Evolutionary conservation across 1,139 yeast species (phyloP), one percentile per base, ranked within the genome.

Genomic region (Arxiozyma slooffiae): DNA sequence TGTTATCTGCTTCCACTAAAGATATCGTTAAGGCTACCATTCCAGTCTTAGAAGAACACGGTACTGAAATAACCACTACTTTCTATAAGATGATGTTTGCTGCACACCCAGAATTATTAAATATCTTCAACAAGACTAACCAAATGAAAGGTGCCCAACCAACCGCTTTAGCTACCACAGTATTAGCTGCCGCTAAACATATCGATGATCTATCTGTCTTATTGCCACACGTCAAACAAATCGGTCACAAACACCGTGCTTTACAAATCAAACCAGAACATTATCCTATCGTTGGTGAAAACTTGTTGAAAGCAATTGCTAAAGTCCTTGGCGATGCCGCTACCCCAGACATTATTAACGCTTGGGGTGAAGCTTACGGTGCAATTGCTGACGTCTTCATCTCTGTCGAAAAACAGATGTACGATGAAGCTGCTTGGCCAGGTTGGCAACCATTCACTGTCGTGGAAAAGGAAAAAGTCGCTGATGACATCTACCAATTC

Each of bases 311-410:
- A 30, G 79, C 87, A 20, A 75, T 83, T 68, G 64, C 68, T 48
- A 75, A 75, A 52, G 73, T 80, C 46, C 68, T 82, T 42, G 88
- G 88, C 11, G 70, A 70, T 37, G 71, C 73, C 26, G 86, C 85
- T 22, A 79, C 80, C 22, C 73, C 72, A 2, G 80, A 73, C 41
- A 78, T 83, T 53, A 61, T 81, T 48, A 73, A 68, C 37, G 86
- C 87, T n/a, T 82, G 88, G 87, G 71, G 72, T 24, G 75, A 70
- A 46, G 88, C 89, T 2, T 83, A 82, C 63, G 77, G 76, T 41
- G 80, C 77, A 54, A 72, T 83, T 55, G 89, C 89, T 4, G 75
- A 78, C 53, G 64, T 80, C n/a, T 72, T 83, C 57, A 83, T 83
- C 59, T 69, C 72, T 47, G 75, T 78, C 34, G 90, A 83, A 65